Evolutionary conservation across 371 early-diverging fungal genomes (phyloP).

Genomic region (Gilbertella persicaria): DNA sequence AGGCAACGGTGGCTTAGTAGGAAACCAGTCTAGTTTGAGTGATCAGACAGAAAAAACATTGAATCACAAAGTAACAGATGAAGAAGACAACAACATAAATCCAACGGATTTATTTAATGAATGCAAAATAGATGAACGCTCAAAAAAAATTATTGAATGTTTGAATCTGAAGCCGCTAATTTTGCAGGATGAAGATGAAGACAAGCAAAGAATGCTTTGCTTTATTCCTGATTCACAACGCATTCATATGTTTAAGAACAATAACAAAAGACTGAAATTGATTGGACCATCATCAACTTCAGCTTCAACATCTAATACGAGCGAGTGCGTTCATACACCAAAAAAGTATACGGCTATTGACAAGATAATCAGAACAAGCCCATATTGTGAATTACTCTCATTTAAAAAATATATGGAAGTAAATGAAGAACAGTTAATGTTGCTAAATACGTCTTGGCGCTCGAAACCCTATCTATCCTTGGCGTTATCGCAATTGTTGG

Average conservation of each 20-base stretch:
- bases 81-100: conserved; percentile 10
- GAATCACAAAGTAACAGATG: conserved; percentile 11
- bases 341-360: conserved; percentile 10
- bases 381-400: conserved; percentile 17
- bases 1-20: conserved; percentile 6
- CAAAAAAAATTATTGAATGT: conserved; percentile 11
- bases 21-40: conserved; percentile 9
- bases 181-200: conserved; percentile 18
- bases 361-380: conserved; percentile 14
- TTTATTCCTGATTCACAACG: conserved; percentile 10
- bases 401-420: conserved; percentile 17
- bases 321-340: conserved; percentile 12
- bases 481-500: conserved; percentile 21
- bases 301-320: conserved; percentile 5
- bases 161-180: conserved; percentile 11
- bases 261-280: conserved; percentile 15
- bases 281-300: conserved; percentile 2
- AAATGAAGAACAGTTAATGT: conserved; percentile 11
- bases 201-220: conserved; percentile 15
- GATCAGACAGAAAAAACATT: conserved; percentile 7
- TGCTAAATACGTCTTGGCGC: conserved; percentile 15
- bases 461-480: conserved; percentile 11
- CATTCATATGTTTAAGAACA: conserved; percentile 9
- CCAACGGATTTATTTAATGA: conserved; percentile 10
- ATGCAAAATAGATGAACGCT: conserved; percentile 11